Conservation (phyloP, 371 early-diverging fungal genomes). For the Choanephora cucurbitarum region DNA sequence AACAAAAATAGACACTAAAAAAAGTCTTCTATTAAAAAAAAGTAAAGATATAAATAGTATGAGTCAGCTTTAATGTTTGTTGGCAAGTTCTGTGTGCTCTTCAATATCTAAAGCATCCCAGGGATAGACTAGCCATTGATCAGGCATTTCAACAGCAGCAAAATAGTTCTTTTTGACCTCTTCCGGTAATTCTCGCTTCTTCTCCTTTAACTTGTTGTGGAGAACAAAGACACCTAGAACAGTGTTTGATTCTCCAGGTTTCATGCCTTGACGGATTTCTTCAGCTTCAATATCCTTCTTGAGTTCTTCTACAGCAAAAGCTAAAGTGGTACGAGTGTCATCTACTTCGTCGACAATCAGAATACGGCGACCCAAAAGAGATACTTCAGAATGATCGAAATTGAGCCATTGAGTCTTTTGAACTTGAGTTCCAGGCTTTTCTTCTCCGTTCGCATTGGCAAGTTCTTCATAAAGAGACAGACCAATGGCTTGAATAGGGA, state of each 20-base stretch:
- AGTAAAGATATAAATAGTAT: not conserved
- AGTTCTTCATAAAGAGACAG: conserved; percentile 78
- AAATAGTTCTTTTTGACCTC: conserved; percentile 67
- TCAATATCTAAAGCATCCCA: conserved; percentile 79
- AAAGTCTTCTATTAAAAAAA: not conserved
- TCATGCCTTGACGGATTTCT: conserved; percentile 46
- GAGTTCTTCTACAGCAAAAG: conserved; percentile 72
- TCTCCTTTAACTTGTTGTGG: conserved; percentile 77
- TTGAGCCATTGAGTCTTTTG: conserved; percentile 84
- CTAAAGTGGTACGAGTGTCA: conserved; percentile 74
- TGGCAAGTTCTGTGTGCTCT: conserved; percentile 60
- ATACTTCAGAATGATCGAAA: conserved; percentile 63
- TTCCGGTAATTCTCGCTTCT: conserved; percentile 65
- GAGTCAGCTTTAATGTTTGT: conserved; percentile 12
- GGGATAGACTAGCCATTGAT: conserved; percentile 78
- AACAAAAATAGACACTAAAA: too few relatives aligned
- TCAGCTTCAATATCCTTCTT: conserved; percentile 68
- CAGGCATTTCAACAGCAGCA: conserved; percentile 73
- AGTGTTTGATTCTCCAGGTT: conserved; percentile 61
- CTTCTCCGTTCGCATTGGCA: conserved; percentile 29
- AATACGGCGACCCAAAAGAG: conserved; percentile 68
- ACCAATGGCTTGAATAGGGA: conserved; percentile 80
- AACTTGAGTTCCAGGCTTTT: conserved; percentile 49
- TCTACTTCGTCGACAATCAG: conserved; percentile 82
- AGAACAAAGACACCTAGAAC: conserved; percentile 75